Percentiles rank a stretch among this genome's conserved stretches.
Conservation (phyloP, 2,329 filamentous ascomycete species). For the Botrytis sinoallii region DNA sequence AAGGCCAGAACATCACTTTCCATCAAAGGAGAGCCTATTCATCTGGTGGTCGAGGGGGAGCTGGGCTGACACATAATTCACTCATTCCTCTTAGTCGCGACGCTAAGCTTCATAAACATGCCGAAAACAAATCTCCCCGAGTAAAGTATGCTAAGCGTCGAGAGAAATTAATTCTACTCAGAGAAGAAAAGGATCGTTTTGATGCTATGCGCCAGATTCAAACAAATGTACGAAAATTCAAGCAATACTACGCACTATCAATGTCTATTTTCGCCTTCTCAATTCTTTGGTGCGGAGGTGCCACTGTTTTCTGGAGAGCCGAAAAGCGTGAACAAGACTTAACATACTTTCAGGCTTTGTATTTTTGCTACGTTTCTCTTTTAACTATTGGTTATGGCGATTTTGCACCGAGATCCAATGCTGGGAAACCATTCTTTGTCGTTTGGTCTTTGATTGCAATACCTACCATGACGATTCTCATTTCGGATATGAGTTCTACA, state of each 20-base stretch:
- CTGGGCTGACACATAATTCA: conserved; percentile 24
- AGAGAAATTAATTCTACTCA: conserved; percentile 51
- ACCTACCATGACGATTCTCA: conserved; percentile 67
- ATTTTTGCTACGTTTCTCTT: conserved; percentile 67
- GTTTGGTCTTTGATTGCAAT: conserved; percentile 68
- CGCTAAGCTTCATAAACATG: conserved; percentile 29
- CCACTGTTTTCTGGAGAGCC: conserved; percentile 60
- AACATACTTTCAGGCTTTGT: conserved; percentile 63
- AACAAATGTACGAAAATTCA: conserved; percentile 54
- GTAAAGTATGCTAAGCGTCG: conserved; percentile 25
- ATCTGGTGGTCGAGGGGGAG: conserved; percentile 33
- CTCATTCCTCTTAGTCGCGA: conserved; percentile 29
- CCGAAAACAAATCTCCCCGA: conserved; percentile 20
- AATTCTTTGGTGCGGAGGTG: conserved; percentile 63
- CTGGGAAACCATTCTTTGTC: conserved; percentile 67
- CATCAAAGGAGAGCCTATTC: conserved; percentile 31
- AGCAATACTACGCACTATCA: conserved; percentile 57
- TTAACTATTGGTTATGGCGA: conserved; percentile 71
- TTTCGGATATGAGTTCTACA: conserved; percentile 62
- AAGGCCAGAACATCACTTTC: conserved; percentile 39
- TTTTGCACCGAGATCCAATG: conserved; percentile 59
- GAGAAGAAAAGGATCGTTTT: conserved; percentile 58
- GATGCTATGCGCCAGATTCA: conserved; percentile 63
- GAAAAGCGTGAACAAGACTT: conserved; percentile 52
- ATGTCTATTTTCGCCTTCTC: conserved; percentile 58